Conservation (phyloP, 352 stramenopile genomes). For the Phytophthora sojae region DNA sequence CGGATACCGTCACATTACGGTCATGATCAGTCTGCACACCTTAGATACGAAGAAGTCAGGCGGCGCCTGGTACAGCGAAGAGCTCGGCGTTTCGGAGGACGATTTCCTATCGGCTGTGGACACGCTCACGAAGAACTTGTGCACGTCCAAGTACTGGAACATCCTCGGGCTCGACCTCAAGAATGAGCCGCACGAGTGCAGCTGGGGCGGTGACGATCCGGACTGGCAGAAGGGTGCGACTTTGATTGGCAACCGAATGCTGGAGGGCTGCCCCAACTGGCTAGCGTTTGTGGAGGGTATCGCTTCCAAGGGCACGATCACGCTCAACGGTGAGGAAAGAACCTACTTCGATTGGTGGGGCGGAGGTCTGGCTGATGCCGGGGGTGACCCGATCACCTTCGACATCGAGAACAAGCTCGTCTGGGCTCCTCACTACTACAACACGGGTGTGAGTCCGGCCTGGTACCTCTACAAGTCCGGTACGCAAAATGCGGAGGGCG, state of each 20-base stretch:
- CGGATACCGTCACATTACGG: conserved; percentile 66
- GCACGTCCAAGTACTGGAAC: conserved; percentile 69
- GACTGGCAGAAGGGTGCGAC: conserved; percentile 68
- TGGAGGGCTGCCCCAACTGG: conserved; percentile 71
- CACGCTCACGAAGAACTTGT: conserved; percentile 66
- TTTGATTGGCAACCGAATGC: conserved; percentile 70
- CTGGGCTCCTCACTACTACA: conserved; percentile 84
- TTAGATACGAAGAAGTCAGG: conserved; percentile 51
- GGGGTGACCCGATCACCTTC: conserved; percentile 48
- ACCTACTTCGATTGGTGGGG: conserved; percentile 82
- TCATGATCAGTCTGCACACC: conserved; percentile 81
- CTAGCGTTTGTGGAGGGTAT: conserved; percentile 75
- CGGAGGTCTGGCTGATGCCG: conserved; percentile 59
- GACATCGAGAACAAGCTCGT: conserved; percentile 65
- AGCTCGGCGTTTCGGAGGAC: conserved; percentile 57
- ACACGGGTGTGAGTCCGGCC: conserved; percentile 67
- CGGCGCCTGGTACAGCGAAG: conserved; percentile 65
- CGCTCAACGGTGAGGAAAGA: conserved; percentile 36
- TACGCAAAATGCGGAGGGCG: conserved; percentile 34
- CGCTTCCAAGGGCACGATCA: conserved; percentile 57
- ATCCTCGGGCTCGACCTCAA: conserved; percentile 76
- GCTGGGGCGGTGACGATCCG: conserved; percentile 50
- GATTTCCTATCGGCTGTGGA: conserved; percentile 65
- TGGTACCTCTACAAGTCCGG: conserved; percentile 71
- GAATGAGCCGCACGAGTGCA: conserved; percentile 72